A percentile compares a stretch with the other conserved stretches of the same genome.
These are phyloP conservation scores for Linanthus parryae DNA, from an alignment of 148 eudicot genomes.

Conservation along the genomic window DNA sequence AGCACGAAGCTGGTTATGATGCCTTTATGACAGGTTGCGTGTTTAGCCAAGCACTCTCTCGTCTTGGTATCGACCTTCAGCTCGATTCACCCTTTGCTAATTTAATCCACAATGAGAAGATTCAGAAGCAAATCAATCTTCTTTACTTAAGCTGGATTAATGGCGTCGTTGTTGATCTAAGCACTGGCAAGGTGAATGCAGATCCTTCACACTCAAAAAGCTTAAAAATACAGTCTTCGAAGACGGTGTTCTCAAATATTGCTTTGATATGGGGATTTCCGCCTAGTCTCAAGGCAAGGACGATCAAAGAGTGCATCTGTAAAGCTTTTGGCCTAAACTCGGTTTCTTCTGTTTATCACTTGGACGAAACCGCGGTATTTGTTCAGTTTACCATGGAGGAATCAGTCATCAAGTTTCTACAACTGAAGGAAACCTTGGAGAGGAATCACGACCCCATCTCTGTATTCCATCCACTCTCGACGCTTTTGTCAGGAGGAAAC, in stretches of 20 bases:
- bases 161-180: slow-evolving; percentile 69
- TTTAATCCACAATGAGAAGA: slow-evolving; percentile 44
- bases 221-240: slow-evolving; percentile 21
- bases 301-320: slow-evolving; percentile 47
- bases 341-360: slow-evolving; percentile 46
- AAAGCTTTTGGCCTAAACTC: slow-evolving; percentile 67
- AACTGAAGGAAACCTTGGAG: slow-evolving; percentile 54
- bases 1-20: slow-evolving; percentile 98
- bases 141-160: slow-evolving; percentile 85
- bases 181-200: slow-evolving; percentile 38
- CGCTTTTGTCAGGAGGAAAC: slow-evolving; percentile 62
- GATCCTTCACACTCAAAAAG: slow-evolving; percentile 25
- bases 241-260: slow-evolving; percentile 41
- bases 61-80: slow-evolving; percentile 48
- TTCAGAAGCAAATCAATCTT: slow-evolving; percentile 56
- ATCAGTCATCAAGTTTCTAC: slow-evolving; percentile 50
- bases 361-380: slow-evolving; percentile 79
- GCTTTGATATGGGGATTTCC: slow-evolving; percentile 76
- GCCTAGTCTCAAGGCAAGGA: slow-evolving; percentile 42
- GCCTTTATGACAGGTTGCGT: slow-evolving; percentile 98
- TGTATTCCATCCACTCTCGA: slow-evolving; percentile 69
- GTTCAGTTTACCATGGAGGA: slow-evolving; percentile 62
- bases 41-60: slow-evolving; percentile 74
- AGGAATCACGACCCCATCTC: slow-evolving; percentile 50
- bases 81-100: slow-evolving; percentile 17